These are phyloP conservation scores for Turnera subulata DNA, from an alignment of 345 rosid genomes.

Conservation along the genomic window DNA sequence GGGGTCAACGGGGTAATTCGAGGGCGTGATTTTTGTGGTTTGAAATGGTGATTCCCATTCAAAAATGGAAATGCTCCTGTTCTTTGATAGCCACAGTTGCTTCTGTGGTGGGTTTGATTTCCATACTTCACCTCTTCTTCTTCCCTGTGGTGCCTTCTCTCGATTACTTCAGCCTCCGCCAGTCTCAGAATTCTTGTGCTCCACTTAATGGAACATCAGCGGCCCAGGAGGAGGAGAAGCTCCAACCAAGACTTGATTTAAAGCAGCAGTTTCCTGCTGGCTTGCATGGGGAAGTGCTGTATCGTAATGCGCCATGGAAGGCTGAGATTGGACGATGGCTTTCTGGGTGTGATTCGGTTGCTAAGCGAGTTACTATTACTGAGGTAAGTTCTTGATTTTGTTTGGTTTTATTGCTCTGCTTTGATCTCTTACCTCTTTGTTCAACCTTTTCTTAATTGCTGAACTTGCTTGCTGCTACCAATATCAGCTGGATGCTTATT, in stretches of 20 bases:
- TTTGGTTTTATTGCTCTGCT: not conserved
- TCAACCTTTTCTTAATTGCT: not conserved
- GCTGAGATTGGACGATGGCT: constrained; percentile 85
- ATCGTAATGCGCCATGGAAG: constrained; percentile 86
- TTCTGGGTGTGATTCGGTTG: constrained; percentile 67
- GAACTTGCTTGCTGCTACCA: not conserved
- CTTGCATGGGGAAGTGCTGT: constrained; percentile 59
- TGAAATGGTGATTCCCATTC: constrained; percentile 42
- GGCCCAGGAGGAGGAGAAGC: constrained; percentile 26
- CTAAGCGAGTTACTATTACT: constrained; percentile 42
- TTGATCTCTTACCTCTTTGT: no score
- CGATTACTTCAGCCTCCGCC: constrained; percentile 42
- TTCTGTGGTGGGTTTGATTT: constrained; percentile 54
- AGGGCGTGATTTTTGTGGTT: not conserved
- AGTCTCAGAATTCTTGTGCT: constrained; percentile 42
- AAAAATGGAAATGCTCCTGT: constrained; percentile 75
- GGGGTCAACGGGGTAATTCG: not conserved
- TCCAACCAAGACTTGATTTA: constrained; percentile 33
- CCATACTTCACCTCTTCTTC: constrained; percentile 65
- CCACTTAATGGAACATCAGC: constrained; percentile 45
- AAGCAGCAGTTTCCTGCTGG: constrained; percentile 69
- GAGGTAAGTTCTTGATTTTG: constrained; percentile 44
- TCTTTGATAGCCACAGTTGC: constrained; percentile 54
- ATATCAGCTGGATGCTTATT: not conserved
- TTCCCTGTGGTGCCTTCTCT: constrained; percentile 71